Evolutionary conservation across 371 early-diverging fungal genomes (phyloP).

Genomic region (Syncephalastrum racemosum): DNA sequence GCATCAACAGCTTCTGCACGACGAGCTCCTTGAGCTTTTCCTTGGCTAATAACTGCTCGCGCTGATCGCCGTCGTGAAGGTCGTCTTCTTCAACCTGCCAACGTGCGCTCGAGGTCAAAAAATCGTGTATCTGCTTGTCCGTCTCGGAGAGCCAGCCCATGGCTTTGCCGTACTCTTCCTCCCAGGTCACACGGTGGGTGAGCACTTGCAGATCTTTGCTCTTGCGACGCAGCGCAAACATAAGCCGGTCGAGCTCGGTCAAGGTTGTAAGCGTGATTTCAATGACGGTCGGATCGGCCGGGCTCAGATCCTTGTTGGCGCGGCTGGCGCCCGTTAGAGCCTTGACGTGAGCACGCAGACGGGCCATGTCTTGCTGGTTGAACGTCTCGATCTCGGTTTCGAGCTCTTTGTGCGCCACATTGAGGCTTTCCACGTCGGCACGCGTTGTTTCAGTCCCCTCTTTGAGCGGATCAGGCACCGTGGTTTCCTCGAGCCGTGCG

Average conservation of each 20-base stretch:
- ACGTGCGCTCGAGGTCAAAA: conserved; percentile 32
- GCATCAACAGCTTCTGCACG: conserved; percentile 25
- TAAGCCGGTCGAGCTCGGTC: conserved; percentile 42
- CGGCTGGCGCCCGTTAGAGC: conserved; percentile 35
- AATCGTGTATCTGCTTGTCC: conserved; percentile 28
- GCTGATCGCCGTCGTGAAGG: conserved; percentile 3
- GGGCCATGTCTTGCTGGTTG: conserved; percentile 52
- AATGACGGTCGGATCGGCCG: conserved; percentile 58
- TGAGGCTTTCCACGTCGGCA: conserved; percentile 33
- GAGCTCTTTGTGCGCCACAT: conserved; percentile 32
- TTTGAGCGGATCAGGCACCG: conserved; percentile 26
- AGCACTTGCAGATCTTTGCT: conserved; percentile 38
- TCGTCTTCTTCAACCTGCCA: conserved; percentile 33
- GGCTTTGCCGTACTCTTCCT: conserved; percentile 36
- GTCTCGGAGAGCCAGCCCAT: conserved; percentile 33
- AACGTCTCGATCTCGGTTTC: conserved; percentile 50
- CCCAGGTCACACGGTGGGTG: conserved; percentile 45
- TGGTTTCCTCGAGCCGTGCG: conserved; percentile 30
- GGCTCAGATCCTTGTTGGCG: conserved; percentile 46
- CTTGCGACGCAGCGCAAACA: conserved; percentile 32
- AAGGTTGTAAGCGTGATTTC: conserved; percentile 53
- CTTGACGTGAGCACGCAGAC: conserved; percentile 55
- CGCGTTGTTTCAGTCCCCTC: conserved; percentile 13
- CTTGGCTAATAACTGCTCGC: conserved; percentile 20
- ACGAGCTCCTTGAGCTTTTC: conserved; percentile 29